Evolutionary conservation across 2,329 filamentous ascomycete genomes (phyloP), one percentile per base, ranked within the genome.

Genomic region (Cylindrodendrum hubeiense): DNA sequence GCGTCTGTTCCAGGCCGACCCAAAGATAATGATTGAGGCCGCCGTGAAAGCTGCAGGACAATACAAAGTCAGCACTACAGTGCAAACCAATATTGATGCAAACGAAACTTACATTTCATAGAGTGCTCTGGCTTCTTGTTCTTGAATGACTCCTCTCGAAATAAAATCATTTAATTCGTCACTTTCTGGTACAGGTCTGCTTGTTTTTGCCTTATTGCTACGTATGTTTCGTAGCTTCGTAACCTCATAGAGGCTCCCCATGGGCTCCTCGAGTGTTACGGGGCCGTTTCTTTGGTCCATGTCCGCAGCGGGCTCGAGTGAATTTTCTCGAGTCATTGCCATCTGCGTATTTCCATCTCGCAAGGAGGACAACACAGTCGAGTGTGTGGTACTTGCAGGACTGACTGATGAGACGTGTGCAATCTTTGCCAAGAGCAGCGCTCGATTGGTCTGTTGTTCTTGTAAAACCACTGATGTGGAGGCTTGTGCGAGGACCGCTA

Each of bases 331-430:
- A 0, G 65, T 67, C 65, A 67, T 67, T 3, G 66, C 65, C 63
- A 63, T 67, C 22, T 63, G 57, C 5, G 60, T 68, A 17, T 68
- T 70, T 26, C 67, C 66, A 33, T 68, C 66, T 12, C 63, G 46
- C 5, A 12, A 5, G 28, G 46, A 56, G 2, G 68, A 68, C 13
- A 68, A 15, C 1, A 44, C 56, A 19, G 66, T 43, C 1, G 60
- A 60, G n/a, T 63, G 68, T 65, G 62, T 75, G 71, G 57, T 79
- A 59, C 30, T 79, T 73, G 17, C 34, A 69, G 34, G 77, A 69
- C 54, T 76, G 74, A 24, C 71, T 68, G n/a, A 71, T 70, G 66
- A 69, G 74, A 26, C 37, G 17, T 60, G 60, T 10, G 7, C 60
- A 51, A 3, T 13, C 49, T 28, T 65, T 46, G 2, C n/a, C 49